These are phyloP conservation scores for Tetraselmis striata DNA, from an alignment of 139 green algal species.

Conservation along the genomic window DNA sequence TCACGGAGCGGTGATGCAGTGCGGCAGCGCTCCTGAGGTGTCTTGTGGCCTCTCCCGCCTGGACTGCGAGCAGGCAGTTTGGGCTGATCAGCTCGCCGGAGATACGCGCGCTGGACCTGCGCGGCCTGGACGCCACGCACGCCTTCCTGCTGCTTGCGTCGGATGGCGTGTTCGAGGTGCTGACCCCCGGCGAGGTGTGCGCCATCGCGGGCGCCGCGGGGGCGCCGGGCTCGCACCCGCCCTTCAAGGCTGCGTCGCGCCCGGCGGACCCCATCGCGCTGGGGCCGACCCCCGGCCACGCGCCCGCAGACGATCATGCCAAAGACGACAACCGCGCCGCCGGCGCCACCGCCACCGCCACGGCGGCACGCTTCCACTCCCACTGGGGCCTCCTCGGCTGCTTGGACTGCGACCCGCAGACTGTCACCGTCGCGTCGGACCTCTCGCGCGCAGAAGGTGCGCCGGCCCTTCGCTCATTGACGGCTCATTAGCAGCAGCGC, in stretches of 20 bases:
- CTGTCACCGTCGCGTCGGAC: not conserved
- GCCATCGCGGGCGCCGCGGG: conserved; percentile 22
- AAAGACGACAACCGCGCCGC: not conserved
- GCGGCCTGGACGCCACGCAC: not conserved
- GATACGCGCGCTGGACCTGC: conserved; percentile 4
- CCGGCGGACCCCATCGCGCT: conserved; percentile 27
- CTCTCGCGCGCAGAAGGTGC: not conserved
- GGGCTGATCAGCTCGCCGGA: conserved; percentile 27
- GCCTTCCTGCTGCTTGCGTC: conserved; percentile 32
- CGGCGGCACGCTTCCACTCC: not conserved
- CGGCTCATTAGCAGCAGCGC: too few relatives aligned
- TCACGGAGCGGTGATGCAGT: too few relatives aligned
- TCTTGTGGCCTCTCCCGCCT: too few relatives aligned
- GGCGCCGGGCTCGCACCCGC: not conserved
- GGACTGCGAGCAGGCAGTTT: not conserved
- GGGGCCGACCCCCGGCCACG: not conserved
- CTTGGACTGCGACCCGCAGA: conserved; percentile 19
- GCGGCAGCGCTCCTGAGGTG: too few relatives aligned
- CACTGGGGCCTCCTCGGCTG: conserved; percentile 8
- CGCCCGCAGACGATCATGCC: not conserved
- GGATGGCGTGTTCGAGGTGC: conserved; percentile 38
- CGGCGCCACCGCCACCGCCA: not conserved
- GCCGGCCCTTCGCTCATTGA: not conserved
- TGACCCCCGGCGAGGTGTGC: conserved; percentile 30
- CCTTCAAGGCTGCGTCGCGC: not conserved